phyloP scores from a whole-genome alignment of 1,139 yeast genomes.

The Geotrichum reessii region DNA sequence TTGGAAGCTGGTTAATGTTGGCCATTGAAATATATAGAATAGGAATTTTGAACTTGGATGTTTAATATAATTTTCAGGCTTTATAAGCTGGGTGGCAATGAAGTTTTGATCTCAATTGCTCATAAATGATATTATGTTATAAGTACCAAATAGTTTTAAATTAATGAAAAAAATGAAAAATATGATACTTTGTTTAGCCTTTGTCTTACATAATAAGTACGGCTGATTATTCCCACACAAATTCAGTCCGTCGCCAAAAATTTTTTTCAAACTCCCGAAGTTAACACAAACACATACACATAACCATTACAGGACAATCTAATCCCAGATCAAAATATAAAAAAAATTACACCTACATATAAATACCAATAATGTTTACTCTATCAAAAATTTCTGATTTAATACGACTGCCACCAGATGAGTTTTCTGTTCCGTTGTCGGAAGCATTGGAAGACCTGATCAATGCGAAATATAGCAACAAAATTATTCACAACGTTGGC shows the following conservation, averaged over 20 bases:
- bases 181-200: no score
- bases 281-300: neutral
- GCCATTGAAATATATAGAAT: neutral
- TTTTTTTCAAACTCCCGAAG: neutral
- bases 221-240: neutral
- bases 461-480: slow-evolving; percentile 78
- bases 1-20: neutral
- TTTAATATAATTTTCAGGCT: no score
- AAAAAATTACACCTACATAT: neutral
- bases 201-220: neutral
- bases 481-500: slow-evolving; percentile 71
- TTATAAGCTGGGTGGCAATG: no score
- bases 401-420: slow-evolving; percentile 81
- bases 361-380: slow-evolving; percentile 61
- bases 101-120: no score
- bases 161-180: no score
- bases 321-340: neutral
- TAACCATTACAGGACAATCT: neutral
- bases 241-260: neutral
- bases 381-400: slow-evolving; percentile 74
- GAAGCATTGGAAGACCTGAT: slow-evolving; percentile 74
- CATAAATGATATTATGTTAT: no score
- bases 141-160: no score
- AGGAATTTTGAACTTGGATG: no score
- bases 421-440: slow-evolving; percentile 65